Percentiles rank a stretch among this genome's conserved stretches.
Evolutionary conservation across 148 eudicot species (phyloP).

Genomic region (Simmondsia chinensis): DNA sequence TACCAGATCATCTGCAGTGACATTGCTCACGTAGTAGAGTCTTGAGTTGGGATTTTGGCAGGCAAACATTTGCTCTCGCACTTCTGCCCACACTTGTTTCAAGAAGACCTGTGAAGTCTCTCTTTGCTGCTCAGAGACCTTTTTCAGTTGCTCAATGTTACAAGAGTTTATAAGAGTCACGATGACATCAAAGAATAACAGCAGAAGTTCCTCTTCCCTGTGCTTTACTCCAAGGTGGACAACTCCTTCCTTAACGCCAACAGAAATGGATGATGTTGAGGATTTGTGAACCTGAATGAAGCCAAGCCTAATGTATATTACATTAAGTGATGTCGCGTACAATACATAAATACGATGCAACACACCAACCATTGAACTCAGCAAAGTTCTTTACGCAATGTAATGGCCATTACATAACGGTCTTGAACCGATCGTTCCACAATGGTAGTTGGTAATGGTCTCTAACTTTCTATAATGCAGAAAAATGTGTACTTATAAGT

Average conservation of each 20-base stretch:
- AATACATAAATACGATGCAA: neutral
- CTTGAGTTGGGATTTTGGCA: constrained; percentile 10
- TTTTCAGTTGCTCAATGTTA: constrained; percentile 38
- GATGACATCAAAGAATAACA: constrained; percentile 40
- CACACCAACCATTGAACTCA: neutral
- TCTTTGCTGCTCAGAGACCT: constrained; percentile 28
- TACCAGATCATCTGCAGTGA: constrained; percentile 33
- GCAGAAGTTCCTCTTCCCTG: constrained; percentile 30
- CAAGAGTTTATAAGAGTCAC: constrained; percentile 57
- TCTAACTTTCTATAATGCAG: too few relatives aligned
- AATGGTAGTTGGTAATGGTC: too few relatives aligned
- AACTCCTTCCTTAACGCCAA: constrained; percentile 12
- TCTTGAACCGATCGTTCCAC: too few relatives aligned
- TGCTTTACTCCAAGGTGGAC: constrained; percentile 24
- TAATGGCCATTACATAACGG: too few relatives aligned
- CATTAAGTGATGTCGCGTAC: neutral
- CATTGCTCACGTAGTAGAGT: constrained; percentile 28
- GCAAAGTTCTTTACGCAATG: too few relatives aligned
- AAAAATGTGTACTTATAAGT: too few relatives aligned
- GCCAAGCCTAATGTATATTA: constrained; percentile 46
- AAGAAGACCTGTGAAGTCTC: constrained; percentile 19
- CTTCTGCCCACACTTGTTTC: constrained; percentile 44
- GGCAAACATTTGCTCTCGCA: constrained; percentile 25
- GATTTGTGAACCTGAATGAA: constrained; percentile 50
- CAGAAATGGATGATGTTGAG: constrained; percentile 17